These are phyloP conservation scores for Russula earlei DNA, from an alignment of 768 basidiomycete genomes.

Conservation along the genomic window DNA sequence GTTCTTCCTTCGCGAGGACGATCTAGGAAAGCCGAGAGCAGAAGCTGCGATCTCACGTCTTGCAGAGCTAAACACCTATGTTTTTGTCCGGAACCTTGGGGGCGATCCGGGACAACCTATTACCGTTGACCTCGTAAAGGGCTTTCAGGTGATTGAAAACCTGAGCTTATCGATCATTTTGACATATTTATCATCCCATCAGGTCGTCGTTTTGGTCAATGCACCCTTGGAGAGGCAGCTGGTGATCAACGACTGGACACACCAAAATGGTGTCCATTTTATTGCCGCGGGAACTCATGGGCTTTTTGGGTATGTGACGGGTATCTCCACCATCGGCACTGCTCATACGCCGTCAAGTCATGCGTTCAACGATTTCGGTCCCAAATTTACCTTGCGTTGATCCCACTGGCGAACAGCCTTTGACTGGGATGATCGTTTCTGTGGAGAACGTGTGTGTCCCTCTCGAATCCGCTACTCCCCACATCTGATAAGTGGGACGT, in stretches of 20 bases:
- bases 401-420: constrained; percentile 92
- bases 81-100: constrained; percentile 82
- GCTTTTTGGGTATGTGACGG: constrained; percentile 70
- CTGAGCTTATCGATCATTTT: neutral
- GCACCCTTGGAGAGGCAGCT: constrained; percentile 71
- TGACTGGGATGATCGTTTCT: constrained; percentile 92
- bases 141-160: constrained; percentile 74
- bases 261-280: constrained; percentile 81
- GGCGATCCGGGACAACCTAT: constrained; percentile 71
- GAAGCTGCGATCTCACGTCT: constrained; percentile 80
- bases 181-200: constrained; percentile 3
- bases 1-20: constrained; percentile 89
- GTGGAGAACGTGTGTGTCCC: constrained; percentile 59
- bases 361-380: constrained; percentile 94
- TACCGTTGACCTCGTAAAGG: constrained; percentile 69
- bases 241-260: constrained; percentile 95
- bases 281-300: constrained; percentile 87
- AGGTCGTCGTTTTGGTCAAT: constrained; percentile 88
- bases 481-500: constrained; percentile 3
- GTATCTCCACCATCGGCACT: constrained; percentile 1
- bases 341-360: constrained; percentile 40
- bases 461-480: neutral
- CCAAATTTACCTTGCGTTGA: constrained; percentile 93
- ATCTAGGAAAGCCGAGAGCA: constrained; percentile 83
- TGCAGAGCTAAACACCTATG: constrained; percentile 92